A percentile compares a stretch with the other conserved stretches of the same genome.
Evolutionary conservation across 129 eudicot species (phyloP).

Genomic region (Flaveria ramosissima): DNA sequence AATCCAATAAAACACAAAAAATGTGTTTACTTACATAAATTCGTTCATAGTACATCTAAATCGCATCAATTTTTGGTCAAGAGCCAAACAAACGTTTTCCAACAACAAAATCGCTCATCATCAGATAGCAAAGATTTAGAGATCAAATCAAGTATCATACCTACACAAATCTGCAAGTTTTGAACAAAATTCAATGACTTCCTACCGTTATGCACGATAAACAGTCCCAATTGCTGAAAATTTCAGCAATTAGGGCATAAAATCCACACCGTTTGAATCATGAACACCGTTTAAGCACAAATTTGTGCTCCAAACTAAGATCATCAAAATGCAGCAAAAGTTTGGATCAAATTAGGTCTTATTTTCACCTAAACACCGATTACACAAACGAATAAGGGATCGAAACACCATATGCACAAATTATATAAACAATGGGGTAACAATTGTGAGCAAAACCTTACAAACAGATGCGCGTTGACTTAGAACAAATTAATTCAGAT

Average conservation of each 20-base stretch:
- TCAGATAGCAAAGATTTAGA: background rate
- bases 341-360: slow-evolving; percentile 18
- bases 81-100: background rate
- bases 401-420: slow-evolving; percentile 12
- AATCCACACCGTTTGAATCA: slow-evolving; percentile 15
- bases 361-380: slow-evolving; percentile 6
- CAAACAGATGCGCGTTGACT: background rate
- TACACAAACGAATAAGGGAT: background rate
- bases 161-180: background rate
- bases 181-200: background rate
- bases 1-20: background rate
- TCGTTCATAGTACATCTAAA: background rate
- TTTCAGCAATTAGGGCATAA: slow-evolving; percentile 14
- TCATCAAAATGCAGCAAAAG: background rate
- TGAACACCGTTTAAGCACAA: background rate
- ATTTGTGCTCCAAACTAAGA: slow-evolving; percentile 1
- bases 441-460: slow-evolving; percentile 22
- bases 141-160: slow-evolving; percentile 2
- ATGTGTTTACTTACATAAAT: background rate
- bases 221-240: background rate
- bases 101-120: slow-evolving; percentile 9
- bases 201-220: background rate
- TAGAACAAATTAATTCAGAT: slow-evolving; percentile 10
- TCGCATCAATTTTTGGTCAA: background rate
- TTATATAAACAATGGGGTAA: slow-evolving; percentile 2